phyloP scores from a whole-genome alignment of 1,284 basidiomycete species.

The Bjerkandera adusta region DNA sequence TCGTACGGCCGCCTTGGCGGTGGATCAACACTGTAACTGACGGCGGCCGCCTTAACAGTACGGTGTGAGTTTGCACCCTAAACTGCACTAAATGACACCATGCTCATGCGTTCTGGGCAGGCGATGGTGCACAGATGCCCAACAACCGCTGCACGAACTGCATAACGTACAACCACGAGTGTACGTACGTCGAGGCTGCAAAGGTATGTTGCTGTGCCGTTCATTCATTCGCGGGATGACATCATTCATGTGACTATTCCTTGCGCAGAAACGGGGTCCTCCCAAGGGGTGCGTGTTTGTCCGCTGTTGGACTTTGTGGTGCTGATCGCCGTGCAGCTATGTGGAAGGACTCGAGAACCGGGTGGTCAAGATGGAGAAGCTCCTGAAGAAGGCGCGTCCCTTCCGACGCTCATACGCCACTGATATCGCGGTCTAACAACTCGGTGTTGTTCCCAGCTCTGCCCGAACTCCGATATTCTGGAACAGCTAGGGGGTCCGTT shows the following conservation, averaged over 20 bases:
- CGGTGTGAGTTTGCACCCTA: conserved; percentile 45
- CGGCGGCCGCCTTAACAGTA: conserved; percentile 34
- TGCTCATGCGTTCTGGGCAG: conserved; percentile 13
- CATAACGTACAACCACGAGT: conserved; percentile 66
- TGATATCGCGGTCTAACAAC: not conserved
- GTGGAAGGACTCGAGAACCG: conserved; percentile 72
- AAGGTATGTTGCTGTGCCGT: conserved; percentile 48
- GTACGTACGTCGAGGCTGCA: conserved; percentile 73
- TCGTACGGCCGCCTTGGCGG: not conserved
- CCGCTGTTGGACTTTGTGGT: not conserved
- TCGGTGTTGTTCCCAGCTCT: conserved; percentile 33
- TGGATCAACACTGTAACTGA: conserved; percentile 4
- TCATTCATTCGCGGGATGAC: not conserved
- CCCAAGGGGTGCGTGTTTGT: conserved; percentile 68
- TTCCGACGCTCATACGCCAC: not conserved
- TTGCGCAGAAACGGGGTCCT: conserved; percentile 74
- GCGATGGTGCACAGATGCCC: conserved; percentile 45
- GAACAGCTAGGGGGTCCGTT: conserved; percentile 46
- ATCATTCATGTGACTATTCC: not conserved
- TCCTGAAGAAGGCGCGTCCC: conserved; percentile 57
- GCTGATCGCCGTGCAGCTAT: conserved; percentile 40
- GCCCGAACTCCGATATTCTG: conserved; percentile 45
- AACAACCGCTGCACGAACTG: conserved; percentile 79
- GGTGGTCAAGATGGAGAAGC: conserved; percentile 68
- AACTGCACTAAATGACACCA: not conserved